phyloP scores from a whole-genome alignment of 129 eudicot species.

The Flaveria bidentis region DNA sequence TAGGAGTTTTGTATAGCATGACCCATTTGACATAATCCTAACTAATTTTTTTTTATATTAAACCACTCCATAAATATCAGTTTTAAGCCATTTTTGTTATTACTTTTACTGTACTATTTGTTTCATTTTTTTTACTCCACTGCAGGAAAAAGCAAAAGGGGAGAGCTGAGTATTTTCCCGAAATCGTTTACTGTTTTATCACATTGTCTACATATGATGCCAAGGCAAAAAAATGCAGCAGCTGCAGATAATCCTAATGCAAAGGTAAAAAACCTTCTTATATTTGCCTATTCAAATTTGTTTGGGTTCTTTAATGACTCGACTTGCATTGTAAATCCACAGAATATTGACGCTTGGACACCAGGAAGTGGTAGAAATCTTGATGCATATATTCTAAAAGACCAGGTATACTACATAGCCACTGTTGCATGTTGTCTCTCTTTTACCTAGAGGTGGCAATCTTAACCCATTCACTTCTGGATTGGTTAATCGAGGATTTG shows the following conservation, averaged over 20 bases:
- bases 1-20: background rate
- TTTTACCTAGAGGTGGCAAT: too few species aligned
- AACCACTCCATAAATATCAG: background rate
- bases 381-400: constrained; percentile 70
- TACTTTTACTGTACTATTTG: background rate
- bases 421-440: background rate
- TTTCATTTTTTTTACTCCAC: background rate
- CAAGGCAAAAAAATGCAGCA: constrained; percentile 66
- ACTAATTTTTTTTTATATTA: background rate
- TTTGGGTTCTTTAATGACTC: constrained; percentile 22
- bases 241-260: constrained; percentile 51
- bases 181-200: constrained; percentile 69
- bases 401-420: constrained; percentile 57
- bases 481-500: background rate
- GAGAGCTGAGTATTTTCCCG: constrained; percentile 91
- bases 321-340: constrained; percentile 11
- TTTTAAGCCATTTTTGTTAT: background rate
- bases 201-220: constrained; percentile 94
- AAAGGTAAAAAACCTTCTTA: constrained; percentile 41
- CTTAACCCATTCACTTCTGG: too few species aligned
- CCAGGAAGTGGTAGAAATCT: constrained; percentile 84
- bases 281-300: background rate
- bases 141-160: constrained; percentile 86
- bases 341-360: constrained; percentile 75
- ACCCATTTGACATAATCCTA: too few species aligned